Evolutionary conservation across 805 yeast genomes (phyloP).

Genomic region (Saturnispora hagleri): DNA sequence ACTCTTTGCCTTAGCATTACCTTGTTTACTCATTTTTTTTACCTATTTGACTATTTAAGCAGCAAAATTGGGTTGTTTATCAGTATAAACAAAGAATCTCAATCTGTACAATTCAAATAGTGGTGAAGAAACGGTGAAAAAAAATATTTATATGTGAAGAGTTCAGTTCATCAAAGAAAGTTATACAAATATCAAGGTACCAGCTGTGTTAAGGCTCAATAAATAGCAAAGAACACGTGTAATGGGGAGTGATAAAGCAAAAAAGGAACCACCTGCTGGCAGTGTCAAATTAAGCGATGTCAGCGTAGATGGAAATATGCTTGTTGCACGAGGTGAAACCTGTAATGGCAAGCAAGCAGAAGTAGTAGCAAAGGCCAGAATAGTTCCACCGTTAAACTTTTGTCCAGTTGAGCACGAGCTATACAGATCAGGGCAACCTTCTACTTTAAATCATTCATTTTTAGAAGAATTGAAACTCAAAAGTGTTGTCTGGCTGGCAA

Average conservation of each 20-base stretch:
- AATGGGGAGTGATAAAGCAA: conserved; percentile 1
- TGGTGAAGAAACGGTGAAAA: background rate
- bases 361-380: conserved; percentile 26
- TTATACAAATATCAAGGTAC: background rate
- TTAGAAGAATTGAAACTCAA: conserved; percentile 62
- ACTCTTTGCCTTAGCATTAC: background rate
- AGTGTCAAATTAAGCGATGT: background rate
- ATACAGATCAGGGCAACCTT: conserved; percentile 91
- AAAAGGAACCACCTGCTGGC: background rate
- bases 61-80: background rate
- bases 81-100: background rate
- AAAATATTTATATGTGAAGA: background rate
- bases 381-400: conserved; percentile 91
- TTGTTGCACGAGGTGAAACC: background rate
- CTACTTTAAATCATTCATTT: conserved; percentile 86
- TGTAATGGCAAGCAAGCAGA: conserved; percentile 40
- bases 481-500: conserved; percentile 88
- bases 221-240: background rate
- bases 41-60: background rate
- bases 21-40: background rate
- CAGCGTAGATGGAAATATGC: background rate
- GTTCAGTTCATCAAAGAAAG: background rate
- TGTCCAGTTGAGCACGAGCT: conserved; percentile 87
- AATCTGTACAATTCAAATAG: background rate
- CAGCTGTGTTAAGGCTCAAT: background rate